phyloP scores from a whole-genome alignment of 192 early-diverging fungal species.

The Coemansia sp. region DNA sequence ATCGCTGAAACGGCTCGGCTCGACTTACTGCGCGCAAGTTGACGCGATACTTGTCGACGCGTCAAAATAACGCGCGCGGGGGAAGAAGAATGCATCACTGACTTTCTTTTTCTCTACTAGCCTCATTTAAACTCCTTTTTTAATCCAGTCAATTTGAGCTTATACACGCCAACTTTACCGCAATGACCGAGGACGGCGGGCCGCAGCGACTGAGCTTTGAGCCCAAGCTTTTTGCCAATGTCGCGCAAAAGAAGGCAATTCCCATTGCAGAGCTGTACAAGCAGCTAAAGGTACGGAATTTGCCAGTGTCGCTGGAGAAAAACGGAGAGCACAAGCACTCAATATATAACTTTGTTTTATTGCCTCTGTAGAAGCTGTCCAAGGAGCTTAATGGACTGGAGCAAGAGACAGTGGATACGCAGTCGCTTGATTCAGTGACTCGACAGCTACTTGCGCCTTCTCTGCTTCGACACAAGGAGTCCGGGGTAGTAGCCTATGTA shows the following conservation, averaged over 20 bases:
- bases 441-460: constrained; percentile 69
- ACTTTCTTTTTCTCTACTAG: not conserved
- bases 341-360: not conserved
- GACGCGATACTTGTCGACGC: not conserved
- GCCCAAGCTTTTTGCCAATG: constrained; percentile 51
- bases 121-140: not conserved
- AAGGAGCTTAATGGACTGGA: constrained; percentile 70
- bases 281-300: constrained; percentile 50
- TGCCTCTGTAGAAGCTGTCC: constrained; percentile 68
- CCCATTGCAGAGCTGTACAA: constrained; percentile 48
- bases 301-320: not conserved
- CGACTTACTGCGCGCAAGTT: constrained; percentile 8
- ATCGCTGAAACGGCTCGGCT: constrained; percentile 13
- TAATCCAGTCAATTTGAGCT: not conserved
- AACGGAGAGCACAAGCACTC: not conserved
- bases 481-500: constrained; percentile 70
- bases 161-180: not conserved
- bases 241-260: constrained; percentile 49
- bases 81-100: not conserved
- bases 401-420: constrained; percentile 73
- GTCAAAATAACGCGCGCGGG: not conserved
- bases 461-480: constrained; percentile 78
- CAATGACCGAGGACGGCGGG: constrained; percentile 44
- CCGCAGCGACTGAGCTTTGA: constrained; percentile 51
- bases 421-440: constrained; percentile 66